Base-by-base conservation (phyloP, 139 green algal species). In the Zygnema circumcarinatum region DNA sequence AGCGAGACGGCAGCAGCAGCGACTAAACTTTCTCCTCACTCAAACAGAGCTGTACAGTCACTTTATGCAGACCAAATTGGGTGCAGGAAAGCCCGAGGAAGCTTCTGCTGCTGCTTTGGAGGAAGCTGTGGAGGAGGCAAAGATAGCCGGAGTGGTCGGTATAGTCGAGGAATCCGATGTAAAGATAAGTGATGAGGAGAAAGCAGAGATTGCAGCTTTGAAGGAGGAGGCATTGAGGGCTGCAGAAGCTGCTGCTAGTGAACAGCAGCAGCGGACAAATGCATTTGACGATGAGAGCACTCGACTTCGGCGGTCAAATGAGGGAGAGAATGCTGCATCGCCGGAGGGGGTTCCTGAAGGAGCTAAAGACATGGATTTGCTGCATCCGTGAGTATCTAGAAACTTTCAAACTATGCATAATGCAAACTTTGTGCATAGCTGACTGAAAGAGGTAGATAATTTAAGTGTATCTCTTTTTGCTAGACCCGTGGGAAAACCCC, bases 1-100 rank as follows among this genome's bases (percentile, higher is more conserved):
- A 82, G 84, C 81, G 1, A 78, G 84, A 53, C 84, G 93, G 29
- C 92, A 95, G 90, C 91, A 95, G 82, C 93, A 95, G 85, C 82
- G 91, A 33, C 93, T 95, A 2, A 95, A 95, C 76, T 95, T 95
- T 83, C 81, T 95, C 52, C 87, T 95, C 29, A 94, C 91, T 7
- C 93, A 95, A 85, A 95, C 93, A 1, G 93, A 95, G 88, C 89
- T 95, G 21, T 95, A 95, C 88, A 91, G 75, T 31, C 93, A 95
- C 84, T 95, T 95, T 86, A 95, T 95, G 93, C 68, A 85, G 33
- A 84, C 88, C 82, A 93, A 94, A 85, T 22, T 83, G 21, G 84
- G 73, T 11, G 78, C 78, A 35, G 38, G 40, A 2, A 36, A 21
- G 7, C 38, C 38, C 3, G 41, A 67, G 7, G 41, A 36, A 33